These are phyloP conservation scores for Melampsora larici-populina DNA, from an alignment of 1,284 basidiomycete genomes.

Conservation along the genomic window DNA sequence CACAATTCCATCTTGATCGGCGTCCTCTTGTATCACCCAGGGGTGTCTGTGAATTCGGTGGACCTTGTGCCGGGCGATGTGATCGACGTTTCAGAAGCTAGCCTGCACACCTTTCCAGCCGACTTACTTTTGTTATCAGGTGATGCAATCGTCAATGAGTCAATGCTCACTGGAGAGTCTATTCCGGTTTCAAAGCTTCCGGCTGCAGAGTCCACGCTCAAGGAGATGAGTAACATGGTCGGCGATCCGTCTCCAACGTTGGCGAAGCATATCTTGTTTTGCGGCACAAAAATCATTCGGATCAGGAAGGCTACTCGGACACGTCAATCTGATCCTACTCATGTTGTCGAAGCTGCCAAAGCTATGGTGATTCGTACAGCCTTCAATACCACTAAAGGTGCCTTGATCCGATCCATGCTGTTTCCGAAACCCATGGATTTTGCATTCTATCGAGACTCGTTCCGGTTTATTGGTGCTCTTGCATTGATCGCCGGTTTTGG, in stretches of 20 bases:
- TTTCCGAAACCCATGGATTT: constrained; percentile 94
- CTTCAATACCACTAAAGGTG: constrained; percentile 97
- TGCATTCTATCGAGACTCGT: constrained; percentile 72
- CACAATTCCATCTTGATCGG: neutral
- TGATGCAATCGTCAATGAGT: constrained; percentile 96
- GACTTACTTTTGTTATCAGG: constrained; percentile 89
- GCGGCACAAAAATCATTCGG: constrained; percentile 87
- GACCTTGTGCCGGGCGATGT: constrained; percentile 90
- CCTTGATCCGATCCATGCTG: constrained; percentile 92
- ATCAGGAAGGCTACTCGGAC: constrained; percentile 62
- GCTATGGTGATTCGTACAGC: constrained; percentile 89
- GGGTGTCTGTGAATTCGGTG: constrained; percentile 45
- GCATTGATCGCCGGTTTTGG: constrained; percentile 82
- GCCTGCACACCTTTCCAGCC: constrained; percentile 75
- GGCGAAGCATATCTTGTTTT: constrained; percentile 82
- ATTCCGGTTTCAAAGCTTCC: constrained; percentile 86
- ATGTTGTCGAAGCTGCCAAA: constrained; percentile 60
- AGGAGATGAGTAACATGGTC: constrained; percentile 44
- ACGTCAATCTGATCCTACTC: constrained; percentile 45
- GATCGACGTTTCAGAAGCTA: constrained; percentile 76
- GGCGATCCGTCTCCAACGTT: constrained; percentile 66
- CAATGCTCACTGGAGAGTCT: constrained; percentile 95
- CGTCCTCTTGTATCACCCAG: neutral
- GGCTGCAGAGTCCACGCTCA: constrained; percentile 52
- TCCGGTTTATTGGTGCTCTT: constrained; percentile 90